Percentiles rank a stretch among this genome's conserved stretches.
Evolutionary conservation across 768 basidiomycete species (phyloP).

Genomic region (Mycena haematopus): DNA sequence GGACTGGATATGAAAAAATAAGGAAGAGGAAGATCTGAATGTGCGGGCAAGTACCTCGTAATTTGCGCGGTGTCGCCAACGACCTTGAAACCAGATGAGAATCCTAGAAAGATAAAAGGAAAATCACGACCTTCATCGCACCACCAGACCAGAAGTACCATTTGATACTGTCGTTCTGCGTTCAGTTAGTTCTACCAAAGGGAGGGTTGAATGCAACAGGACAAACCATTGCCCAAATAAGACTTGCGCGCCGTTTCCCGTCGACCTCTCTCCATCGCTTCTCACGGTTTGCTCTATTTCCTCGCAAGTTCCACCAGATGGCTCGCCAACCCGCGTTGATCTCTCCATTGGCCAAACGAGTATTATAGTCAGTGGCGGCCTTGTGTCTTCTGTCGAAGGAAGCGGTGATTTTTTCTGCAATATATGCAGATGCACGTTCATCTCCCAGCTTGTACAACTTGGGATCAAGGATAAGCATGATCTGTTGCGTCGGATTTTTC

Average conservation of each 20-base stretch:
- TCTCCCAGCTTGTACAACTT: constrained; percentile 82
- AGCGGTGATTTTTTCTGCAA: constrained; percentile 66
- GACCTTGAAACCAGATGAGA: constrained; percentile 39
- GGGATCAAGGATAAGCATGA: no score
- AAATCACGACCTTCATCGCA: constrained; percentile 57
- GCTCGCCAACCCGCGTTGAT: constrained; percentile 58
- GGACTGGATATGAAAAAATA: constrained; percentile 48
- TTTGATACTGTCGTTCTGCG: constrained; percentile 69
- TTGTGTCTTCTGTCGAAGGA: constrained; percentile 67
- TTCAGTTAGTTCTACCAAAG: not conserved
- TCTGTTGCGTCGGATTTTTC: no score
- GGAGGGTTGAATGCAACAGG: not conserved
- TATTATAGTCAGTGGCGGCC: constrained; percentile 75
- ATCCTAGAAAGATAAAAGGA: no score
- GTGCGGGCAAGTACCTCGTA: constrained; percentile 38
- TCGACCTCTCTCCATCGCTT: constrained; percentile 67
- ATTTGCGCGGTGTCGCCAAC: constrained; percentile 77
- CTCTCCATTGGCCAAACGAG: constrained; percentile 67
- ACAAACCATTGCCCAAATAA: constrained; percentile 60
- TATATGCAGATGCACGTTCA: constrained; percentile 58
- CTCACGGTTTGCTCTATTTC: constrained; percentile 60
- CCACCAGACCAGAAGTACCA: constrained; percentile 84
- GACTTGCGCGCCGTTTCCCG: constrained; percentile 68
- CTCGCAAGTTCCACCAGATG: constrained; percentile 66
- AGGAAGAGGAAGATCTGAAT: not conserved